phyloP scores from a whole-genome alignment of 129 eudicot genomes.

The Oenanthe sinensis region DNA sequence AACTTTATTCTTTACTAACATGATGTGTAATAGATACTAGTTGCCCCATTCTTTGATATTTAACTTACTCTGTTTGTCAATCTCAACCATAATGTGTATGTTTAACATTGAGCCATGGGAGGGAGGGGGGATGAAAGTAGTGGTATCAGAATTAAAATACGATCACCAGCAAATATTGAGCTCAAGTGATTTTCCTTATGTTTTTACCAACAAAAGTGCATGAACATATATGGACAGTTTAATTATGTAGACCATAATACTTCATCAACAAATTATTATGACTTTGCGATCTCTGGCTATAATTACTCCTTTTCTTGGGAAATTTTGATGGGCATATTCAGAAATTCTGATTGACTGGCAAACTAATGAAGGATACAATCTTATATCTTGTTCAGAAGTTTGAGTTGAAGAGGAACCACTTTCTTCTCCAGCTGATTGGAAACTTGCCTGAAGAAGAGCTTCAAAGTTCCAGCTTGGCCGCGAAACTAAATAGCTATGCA shows the following conservation, averaged over 20 bases:
- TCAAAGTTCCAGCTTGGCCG: slow-evolving; percentile 65
- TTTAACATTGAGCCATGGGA: neutral
- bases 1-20: neutral
- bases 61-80: neutral
- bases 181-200: neutral
- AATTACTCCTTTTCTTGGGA: neutral
- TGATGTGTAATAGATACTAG: neutral
- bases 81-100: neutral
- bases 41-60: neutral
- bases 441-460: slow-evolving; percentile 86
- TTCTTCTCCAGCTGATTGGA: slow-evolving; percentile 86
- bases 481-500: slow-evolving; percentile 82
- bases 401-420: slow-evolving; percentile 78
- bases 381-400: slow-evolving; percentile 53
- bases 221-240: neutral
- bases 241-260: neutral
- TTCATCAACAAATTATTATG: neutral
- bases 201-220: neutral
- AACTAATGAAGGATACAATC: slow-evolving; percentile 2
- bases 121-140: neutral
- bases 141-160: neutral
- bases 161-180: neutral
- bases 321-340: neutral
- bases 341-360: neutral
- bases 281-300: neutral